Conservation (phyloP, 2,329 filamentous ascomycete genomes). For the Diaporthe longicolla region DNA sequence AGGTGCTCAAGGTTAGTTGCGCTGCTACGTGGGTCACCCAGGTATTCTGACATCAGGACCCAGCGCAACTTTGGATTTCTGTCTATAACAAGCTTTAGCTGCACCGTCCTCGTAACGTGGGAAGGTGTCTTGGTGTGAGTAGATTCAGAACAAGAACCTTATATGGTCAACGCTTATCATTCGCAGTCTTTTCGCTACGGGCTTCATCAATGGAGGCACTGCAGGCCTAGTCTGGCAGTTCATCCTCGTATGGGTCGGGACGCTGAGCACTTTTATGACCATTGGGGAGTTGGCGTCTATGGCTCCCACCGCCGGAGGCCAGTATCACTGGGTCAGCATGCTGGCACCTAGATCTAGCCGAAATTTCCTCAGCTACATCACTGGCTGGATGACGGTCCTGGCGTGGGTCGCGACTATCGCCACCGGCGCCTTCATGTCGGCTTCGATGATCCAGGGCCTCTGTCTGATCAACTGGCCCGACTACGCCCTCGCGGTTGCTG, state of each 20-base stretch:
- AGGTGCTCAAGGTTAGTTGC: conserved; percentile 16
- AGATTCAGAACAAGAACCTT: neutral
- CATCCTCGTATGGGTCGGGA: conserved; percentile 56
- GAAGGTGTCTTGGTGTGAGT: conserved; percentile 43
- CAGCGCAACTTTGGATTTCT: conserved; percentile 31
- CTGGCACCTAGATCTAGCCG: conserved; percentile 45
- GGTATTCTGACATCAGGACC: too few relatives aligned
- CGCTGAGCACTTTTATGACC: conserved; percentile 55
- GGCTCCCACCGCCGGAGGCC: conserved; percentile 69
- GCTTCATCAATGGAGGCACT: conserved; percentile 59
- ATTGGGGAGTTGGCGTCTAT: conserved; percentile 67
- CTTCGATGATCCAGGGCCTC: conserved; percentile 46
- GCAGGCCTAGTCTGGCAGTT: conserved; percentile 62
- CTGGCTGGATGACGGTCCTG: conserved; percentile 47
- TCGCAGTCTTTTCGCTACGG: conserved; percentile 32
- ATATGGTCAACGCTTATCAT: neutral
- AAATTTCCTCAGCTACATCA: conserved; percentile 47
- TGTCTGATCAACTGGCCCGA: conserved; percentile 42
- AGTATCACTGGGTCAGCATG: conserved; percentile 62
- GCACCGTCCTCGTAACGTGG: conserved; percentile 30
- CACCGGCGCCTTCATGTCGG: conserved; percentile 43
- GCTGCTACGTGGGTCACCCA: too few relatives aligned
- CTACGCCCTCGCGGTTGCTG: conserved; percentile 37
- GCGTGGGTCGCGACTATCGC: conserved; percentile 46
- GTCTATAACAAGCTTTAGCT: conserved; percentile 19